phyloP scores from a whole-genome alignment of 116 monocot species.

The Dioscorea cayenensis region DNA sequence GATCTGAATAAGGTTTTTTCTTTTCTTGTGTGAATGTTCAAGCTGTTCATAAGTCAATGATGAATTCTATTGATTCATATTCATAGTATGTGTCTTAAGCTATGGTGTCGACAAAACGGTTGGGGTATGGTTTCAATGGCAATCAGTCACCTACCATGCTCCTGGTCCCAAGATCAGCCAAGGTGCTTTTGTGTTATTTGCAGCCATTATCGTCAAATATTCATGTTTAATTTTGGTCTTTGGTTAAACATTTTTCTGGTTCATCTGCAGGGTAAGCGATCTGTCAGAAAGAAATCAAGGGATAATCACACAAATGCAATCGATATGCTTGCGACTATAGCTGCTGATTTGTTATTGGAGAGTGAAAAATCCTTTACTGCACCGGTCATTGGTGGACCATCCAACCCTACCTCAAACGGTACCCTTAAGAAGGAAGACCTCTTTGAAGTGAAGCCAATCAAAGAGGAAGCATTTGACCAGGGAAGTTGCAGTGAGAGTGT shows the following conservation, averaged over 20 bases:
- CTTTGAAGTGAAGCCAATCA: constrained; percentile 1
- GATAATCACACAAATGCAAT: constrained; percentile 22
- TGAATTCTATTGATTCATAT: background rate
- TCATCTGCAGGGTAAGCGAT: constrained; percentile 23
- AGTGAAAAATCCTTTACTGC: constrained; percentile 4
- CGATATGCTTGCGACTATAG: constrained; percentile 37
- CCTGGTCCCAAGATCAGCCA: constrained; percentile 16
- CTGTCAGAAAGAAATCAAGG: constrained; percentile 20
- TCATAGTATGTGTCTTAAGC: constrained; percentile 2
- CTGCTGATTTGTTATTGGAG: constrained; percentile 20
- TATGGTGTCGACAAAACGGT: constrained; percentile 30
- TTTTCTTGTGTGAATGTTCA: background rate
- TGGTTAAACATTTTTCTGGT: background rate
- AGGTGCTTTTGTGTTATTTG: constrained; percentile 3
- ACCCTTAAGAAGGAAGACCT: constrained; percentile 11
- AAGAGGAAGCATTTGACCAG: constrained; percentile 19
- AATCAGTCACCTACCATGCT: constrained; percentile 18
- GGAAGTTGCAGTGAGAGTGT: constrained; percentile 12
- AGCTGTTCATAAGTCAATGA: background rate
- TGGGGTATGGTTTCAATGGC: constrained; percentile 26
- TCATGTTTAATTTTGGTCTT: background rate
- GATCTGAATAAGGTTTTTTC: background rate
- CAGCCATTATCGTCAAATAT: background rate
- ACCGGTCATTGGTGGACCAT: background rate
- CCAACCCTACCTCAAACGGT: background rate